Conservation (phyloP, 371 early-diverging fungal genomes). For the Mortierella sp. region DNA sequence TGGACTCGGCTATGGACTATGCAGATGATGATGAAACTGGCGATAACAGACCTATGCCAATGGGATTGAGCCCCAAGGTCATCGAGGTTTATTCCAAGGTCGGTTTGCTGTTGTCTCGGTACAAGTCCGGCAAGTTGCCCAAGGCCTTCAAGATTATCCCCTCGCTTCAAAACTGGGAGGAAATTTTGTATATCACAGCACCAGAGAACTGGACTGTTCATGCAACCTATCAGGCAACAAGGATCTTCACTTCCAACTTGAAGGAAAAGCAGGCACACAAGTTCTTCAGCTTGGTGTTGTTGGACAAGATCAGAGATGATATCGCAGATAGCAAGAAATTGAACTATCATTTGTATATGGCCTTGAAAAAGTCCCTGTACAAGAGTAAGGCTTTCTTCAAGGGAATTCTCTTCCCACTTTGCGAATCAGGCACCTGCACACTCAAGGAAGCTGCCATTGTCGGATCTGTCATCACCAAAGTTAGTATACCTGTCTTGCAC, state of each 20-base stretch:
- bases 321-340: conserved; percentile 95
- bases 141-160: conserved; percentile 99
- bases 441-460: conserved; percentile 97
- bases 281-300: conserved; percentile 88
- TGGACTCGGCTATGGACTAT: conserved; percentile 53
- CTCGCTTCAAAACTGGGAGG: conserved; percentile 95
- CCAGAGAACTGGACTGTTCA: conserved; percentile 97
- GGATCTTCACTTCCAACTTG: conserved; percentile 96
- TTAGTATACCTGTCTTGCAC: conserved; percentile 95
- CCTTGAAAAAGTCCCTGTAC: conserved; percentile 96
- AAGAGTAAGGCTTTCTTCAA: conserved; percentile 98
- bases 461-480: conserved; percentile 91
- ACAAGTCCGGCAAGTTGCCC: conserved; percentile 96
- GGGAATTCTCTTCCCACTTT: conserved; percentile 96
- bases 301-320: conserved; percentile 95
- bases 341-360: conserved; percentile 95
- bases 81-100: conserved; percentile 97
- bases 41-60: conserved; percentile 61
- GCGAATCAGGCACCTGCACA: conserved; percentile 95
- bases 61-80: conserved; percentile 88
- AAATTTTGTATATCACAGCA: conserved; percentile 90
- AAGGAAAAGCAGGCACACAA: conserved; percentile 92
- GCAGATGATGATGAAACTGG: conserved; percentile 48
- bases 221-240: conserved; percentile 95
- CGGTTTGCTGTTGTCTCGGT: conserved; percentile 90